Evolutionary conservation across 192 early-diverging fungal genomes (phyloP).

Genomic region (Coemansia asiatica): DNA sequence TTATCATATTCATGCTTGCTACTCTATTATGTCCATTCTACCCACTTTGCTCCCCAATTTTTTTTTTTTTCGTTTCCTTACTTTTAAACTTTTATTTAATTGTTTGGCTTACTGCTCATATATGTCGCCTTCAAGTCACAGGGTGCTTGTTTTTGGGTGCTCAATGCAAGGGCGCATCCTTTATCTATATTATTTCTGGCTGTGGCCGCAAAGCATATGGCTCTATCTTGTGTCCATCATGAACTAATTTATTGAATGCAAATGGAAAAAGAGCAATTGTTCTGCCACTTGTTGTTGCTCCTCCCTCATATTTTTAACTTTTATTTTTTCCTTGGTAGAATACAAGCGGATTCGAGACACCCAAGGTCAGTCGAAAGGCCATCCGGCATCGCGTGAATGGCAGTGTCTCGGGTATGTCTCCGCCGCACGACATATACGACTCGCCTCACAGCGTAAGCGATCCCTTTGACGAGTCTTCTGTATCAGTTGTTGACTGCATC

Average conservation of each 20-base stretch:
- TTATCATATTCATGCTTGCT: too few species aligned
- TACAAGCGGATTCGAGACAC: conserved; percentile 36
- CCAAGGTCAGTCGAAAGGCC: conserved; percentile 32
- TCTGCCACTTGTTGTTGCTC: too few species aligned
- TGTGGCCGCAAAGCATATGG: background rate
- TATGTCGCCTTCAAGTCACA: background rate
- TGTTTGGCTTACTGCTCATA: background rate
- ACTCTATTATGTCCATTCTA: background rate
- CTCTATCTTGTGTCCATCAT: too few species aligned
- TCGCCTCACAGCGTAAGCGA: background rate
- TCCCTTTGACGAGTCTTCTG: conserved; percentile 10
- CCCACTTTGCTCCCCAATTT: background rate
- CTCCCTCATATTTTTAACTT: background rate
- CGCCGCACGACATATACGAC: background rate
- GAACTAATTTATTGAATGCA: too few species aligned
- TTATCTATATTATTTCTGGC: background rate
- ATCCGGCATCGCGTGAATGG: conserved; percentile 7
- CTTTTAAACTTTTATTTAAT: background rate
- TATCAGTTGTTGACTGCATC: background rate
- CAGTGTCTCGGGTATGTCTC: too few species aligned
- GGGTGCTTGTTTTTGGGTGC: background rate
- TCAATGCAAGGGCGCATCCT: conserved; percentile 2
- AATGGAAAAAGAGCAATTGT: too few species aligned
- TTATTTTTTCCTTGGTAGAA: conserved; percentile 19
- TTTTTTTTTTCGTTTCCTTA: background rate